Evolutionary conservation across 2,329 filamentous ascomycete genomes (phyloP).

Genomic region (Colletotrichum sansevieriae): DNA sequence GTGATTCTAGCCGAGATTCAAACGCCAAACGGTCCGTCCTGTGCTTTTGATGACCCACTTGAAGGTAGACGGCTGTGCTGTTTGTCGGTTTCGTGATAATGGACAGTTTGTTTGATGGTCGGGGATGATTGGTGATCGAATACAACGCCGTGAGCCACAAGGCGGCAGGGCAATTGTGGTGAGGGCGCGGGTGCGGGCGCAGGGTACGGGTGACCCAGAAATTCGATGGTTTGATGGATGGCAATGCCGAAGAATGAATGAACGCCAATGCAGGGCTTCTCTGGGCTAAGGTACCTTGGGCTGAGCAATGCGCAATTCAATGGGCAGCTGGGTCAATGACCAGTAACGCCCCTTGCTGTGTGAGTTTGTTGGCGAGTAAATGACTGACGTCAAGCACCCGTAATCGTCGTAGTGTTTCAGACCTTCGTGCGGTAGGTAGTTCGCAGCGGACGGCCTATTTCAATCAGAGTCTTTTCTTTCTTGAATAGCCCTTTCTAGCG

Average conservation of each 20-base stretch:
- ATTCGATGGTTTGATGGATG: slow-evolving; percentile 21
- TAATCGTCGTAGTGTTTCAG: slow-evolving; percentile 34
- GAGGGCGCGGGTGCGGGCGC: neutral
- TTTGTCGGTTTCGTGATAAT: slow-evolving; percentile 30
- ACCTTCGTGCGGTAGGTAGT: slow-evolving; percentile 20
- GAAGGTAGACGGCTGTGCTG: neutral
- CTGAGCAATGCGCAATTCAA: slow-evolving; percentile 11
- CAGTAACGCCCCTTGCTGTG: slow-evolving; percentile 7
- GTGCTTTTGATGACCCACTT: neutral
- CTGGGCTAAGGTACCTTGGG: neutral
- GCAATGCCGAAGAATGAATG: neutral
- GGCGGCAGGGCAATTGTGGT: neutral
- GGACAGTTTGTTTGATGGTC: slow-evolving; percentile 25
- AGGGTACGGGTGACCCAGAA: neutral
- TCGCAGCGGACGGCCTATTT: neutral
- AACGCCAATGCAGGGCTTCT: slow-evolving; percentile 1
- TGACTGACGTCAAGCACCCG: slow-evolving; percentile 33
- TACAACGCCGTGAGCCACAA: slow-evolving; percentile 32
- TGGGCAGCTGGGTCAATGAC: neutral
- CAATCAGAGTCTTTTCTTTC: neutral
- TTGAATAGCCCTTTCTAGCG: neutral
- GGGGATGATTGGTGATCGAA: slow-evolving; percentile 34
- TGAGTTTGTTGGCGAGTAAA: neutral
- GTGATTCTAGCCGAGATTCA: neutral
- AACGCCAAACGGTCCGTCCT: neutral